Percentiles rank a stretch among this genome's conserved stretches.
Evolutionary conservation across 1,139 yeast genomes (phyloP).

Genomic region (Debaryomycetaceae sp.): DNA sequence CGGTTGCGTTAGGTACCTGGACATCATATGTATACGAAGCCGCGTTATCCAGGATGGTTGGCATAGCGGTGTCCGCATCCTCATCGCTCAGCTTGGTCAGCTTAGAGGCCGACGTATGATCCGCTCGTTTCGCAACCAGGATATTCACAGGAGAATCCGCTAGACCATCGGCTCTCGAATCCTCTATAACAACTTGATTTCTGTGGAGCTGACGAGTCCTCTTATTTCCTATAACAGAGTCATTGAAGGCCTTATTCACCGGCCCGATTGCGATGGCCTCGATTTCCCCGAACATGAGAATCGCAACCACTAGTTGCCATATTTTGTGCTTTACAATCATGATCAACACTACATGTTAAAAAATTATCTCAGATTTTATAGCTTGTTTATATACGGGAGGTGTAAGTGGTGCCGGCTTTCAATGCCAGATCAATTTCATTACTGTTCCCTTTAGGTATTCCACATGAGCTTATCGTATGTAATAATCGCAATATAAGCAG

Average conservation of each 20-base stretch:
- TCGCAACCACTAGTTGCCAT: background rate
- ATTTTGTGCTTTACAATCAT: background rate
- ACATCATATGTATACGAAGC: slow-evolving; percentile 15
- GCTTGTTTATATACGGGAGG: background rate
- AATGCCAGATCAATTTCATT: background rate
- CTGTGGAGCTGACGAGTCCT: too few relatives aligned
- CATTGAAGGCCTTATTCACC: background rate
- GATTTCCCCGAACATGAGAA: background rate
- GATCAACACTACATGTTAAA: background rate
- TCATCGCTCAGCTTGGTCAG: background rate
- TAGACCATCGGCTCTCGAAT: too few relatives aligned
- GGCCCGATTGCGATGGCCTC: background rate
- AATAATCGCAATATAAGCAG: background rate
- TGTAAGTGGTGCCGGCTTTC: too few relatives aligned
- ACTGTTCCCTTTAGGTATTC: background rate
- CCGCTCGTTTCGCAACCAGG: background rate
- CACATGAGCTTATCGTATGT: background rate
- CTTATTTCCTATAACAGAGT: too few relatives aligned
- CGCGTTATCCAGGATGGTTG: slow-evolving; percentile 1
- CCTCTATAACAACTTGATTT: too few relatives aligned
- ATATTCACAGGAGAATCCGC: too few relatives aligned
- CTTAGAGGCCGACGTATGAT: background rate
- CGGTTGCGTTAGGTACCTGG: slow-evolving; percentile 12
- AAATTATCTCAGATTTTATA: too few relatives aligned
- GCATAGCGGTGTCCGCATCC: background rate